Evolutionary conservation across 2,329 filamentous ascomycete species (phyloP).

Genomic region (Fusarium musae): DNA sequence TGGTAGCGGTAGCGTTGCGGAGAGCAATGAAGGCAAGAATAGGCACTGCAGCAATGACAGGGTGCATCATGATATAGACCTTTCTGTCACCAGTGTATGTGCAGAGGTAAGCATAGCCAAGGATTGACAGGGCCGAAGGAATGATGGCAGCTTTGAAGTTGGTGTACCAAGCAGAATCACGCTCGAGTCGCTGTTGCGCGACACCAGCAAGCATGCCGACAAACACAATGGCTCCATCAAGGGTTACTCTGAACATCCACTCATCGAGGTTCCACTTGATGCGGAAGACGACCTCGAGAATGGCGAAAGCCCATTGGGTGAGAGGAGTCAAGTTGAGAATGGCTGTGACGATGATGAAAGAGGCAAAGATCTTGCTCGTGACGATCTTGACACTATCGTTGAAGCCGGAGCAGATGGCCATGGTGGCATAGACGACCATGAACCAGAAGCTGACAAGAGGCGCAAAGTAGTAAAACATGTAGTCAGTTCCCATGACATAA

Average conservation of each 20-base stretch:
- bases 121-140: slow-evolving; percentile 42
- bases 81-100: slow-evolving; percentile 11
- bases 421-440: slow-evolving; percentile 63
- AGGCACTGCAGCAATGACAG: slow-evolving; percentile 64
- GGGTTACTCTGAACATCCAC: slow-evolving; percentile 60
- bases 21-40: slow-evolving; percentile 63
- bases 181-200: slow-evolving; percentile 36
- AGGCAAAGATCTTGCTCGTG: slow-evolving; percentile 58
- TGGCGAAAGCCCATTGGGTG: slow-evolving; percentile 34
- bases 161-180: slow-evolving; percentile 31
- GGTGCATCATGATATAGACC: slow-evolving; percentile 61
- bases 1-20: slow-evolving; percentile 54
- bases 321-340: slow-evolving; percentile 28
- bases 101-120: slow-evolving; percentile 44
- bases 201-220: slow-evolving; percentile 61
- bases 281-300: slow-evolving; percentile 55
- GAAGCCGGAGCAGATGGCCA: slow-evolving; percentile 54
- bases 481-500: slow-evolving; percentile 66
- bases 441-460: slow-evolving; percentile 72
- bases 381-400: slow-evolving; percentile 58
- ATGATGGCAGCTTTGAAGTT: slow-evolving; percentile 35
- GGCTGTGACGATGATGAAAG: slow-evolving; percentile 53
- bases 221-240: slow-evolving; percentile 67
- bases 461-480: slow-evolving; percentile 65
- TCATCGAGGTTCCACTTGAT: slow-evolving; percentile 61